phyloP scores from a whole-genome alignment of 495 filamentous ascomycete genomes.

The Daldinia vernicosa region DNA sequence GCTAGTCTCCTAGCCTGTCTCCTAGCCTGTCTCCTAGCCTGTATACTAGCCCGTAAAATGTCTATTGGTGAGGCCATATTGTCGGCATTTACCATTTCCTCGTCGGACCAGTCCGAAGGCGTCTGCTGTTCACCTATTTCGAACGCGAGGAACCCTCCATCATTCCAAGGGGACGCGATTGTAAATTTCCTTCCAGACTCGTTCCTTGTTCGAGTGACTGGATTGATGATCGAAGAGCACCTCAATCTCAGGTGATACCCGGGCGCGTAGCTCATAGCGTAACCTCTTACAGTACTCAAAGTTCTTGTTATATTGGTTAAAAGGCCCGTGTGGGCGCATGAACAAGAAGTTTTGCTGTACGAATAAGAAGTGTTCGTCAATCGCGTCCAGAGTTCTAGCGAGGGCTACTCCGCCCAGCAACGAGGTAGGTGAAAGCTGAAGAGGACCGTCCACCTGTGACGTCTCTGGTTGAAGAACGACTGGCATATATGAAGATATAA shows the following conservation, averaged over 20 bases:
- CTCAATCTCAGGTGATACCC: neutral
- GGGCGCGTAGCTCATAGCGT: neutral
- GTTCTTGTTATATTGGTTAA: too few species aligned
- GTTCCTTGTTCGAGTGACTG: neutral
- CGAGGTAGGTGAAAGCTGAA: neutral
- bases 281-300: neutral
- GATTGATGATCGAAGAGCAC: neutral
- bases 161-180: too few species aligned
- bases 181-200: conserved; percentile 12
- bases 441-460: too few species aligned
- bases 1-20: neutral
- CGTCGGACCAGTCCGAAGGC: neutral
- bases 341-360: too few species aligned
- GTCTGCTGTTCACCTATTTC: neutral
- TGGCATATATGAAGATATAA: neutral
- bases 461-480: too few species aligned
- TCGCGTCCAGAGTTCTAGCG: neutral
- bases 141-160: too few species aligned
- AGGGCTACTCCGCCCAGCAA: conserved; percentile 4
- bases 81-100: neutral
- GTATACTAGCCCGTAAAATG: neutral
- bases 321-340: too few species aligned
- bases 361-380: neutral
- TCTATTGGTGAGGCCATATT: neutral
- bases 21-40: too few species aligned